phyloP scores from a whole-genome alignment of 352 stramenopile species.

The Phytophthora hibernalis region DNA sequence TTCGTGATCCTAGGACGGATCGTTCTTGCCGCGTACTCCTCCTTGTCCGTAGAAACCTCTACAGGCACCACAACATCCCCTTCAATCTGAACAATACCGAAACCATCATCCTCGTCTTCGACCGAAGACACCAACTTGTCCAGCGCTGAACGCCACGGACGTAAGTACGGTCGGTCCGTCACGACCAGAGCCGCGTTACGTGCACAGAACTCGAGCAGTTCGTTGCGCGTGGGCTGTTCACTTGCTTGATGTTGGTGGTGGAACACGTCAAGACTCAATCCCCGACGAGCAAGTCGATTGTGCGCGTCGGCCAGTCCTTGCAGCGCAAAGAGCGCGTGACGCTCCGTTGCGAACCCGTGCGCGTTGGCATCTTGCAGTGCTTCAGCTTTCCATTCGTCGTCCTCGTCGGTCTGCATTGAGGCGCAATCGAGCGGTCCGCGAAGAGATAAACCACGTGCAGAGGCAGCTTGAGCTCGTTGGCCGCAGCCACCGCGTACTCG shows the following conservation, averaged over 20 bases:
- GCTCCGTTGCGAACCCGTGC: conserved; percentile 67
- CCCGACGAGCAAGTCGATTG: conserved; percentile 48
- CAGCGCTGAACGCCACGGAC: conserved; percentile 55
- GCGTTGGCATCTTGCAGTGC: conserved; percentile 63
- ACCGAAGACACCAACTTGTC: conserved; percentile 45
- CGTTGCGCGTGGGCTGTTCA: conserved; percentile 31
- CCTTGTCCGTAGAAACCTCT: conserved; percentile 92
- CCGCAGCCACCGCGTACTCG: conserved; percentile 75
- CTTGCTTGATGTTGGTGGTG: conserved; percentile 48
- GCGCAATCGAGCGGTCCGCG: conserved; percentile 56
- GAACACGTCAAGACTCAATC: conserved; percentile 71
- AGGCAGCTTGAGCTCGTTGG: conserved; percentile 68
- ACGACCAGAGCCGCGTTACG: conserved; percentile 69
- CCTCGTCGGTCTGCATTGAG: conserved; percentile 13
- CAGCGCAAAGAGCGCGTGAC: conserved; percentile 79
- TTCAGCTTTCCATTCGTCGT: conserved; percentile 43
- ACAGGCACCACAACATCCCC: conserved; percentile 97
- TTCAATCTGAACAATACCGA: conserved; percentile 94
- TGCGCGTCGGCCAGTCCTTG: conserved; percentile 67
- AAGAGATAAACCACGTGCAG: conserved; percentile 83
- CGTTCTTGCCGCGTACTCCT: conserved; percentile 98
- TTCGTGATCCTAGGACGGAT: conserved; percentile 97
- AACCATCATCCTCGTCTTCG: conserved; percentile 45
- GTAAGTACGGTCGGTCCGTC: conserved; percentile 81
- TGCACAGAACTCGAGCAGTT: conserved; percentile 56